Base-by-base conservation (phyloP, 73 alveolate genomes). In the Blepharisma stoltei region DNA sequence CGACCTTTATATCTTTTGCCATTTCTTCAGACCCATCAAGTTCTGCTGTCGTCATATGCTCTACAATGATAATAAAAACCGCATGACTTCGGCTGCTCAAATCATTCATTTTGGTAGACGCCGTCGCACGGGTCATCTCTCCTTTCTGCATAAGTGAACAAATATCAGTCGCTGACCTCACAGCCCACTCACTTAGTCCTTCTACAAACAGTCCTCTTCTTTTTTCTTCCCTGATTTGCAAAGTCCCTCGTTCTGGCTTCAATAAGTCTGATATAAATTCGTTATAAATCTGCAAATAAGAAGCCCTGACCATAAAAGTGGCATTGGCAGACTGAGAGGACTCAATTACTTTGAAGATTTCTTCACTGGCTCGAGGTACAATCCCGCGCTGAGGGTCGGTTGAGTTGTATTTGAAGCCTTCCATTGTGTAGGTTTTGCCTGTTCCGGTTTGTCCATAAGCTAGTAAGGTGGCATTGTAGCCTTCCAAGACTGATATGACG, bases 361-460 rank as follows among this genome's bases (percentile, higher is more conserved):
- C 98, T 77, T 96, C 99, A 85, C 94, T 96, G 23, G 98, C 85
- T 81, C 99, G 80, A 21, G 99, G 99, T 27, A 96, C 91, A 23
- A 96, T 96, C 23, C 99, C 99, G 76, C 99, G 84, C 70, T 90
- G 91, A 5, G 97, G 97, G 85, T 96, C 99, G 54, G 75, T 69
- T 27, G 91, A 83, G 71, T 90, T 84, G 80, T 94, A 96, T 69
- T 95, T 96, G 80, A 96, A 96, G 7, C 99, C 99, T 85, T 96
- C 99, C 99, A 96, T 96, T 9, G 99, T 96, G 84, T 79, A 90
- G 23, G 99, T 96, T 86, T 96, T 96, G 20, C 99, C 99, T 6
- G 99, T 94, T 6, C 99, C 99, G 5, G 99, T 96, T 83, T 96
- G 88, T 7, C 99, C 99, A 86, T 96, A 96, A n/a, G 99, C 99